Percentiles rank a stretch among this genome's conserved stretches.
phyloP scores from a whole-genome alignment of 108 stramenopile genomes.

The Schizochytrium sp. region DNA sequence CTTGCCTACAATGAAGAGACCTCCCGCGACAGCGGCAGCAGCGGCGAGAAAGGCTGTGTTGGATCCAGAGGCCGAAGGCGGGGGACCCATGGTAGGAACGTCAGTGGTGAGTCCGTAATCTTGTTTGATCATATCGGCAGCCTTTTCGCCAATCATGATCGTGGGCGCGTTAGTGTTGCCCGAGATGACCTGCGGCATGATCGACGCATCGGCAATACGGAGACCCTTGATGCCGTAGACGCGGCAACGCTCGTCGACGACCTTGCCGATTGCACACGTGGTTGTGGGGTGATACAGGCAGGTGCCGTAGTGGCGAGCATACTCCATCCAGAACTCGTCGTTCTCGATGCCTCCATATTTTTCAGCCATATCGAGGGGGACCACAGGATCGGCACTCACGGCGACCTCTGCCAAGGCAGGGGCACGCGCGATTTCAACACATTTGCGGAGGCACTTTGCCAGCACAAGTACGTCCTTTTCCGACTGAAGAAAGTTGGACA shows the following conservation, averaged over 20 bases:
- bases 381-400: not conserved
- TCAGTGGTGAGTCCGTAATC: not conserved
- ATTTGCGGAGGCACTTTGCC: not conserved
- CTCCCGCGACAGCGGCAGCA: not conserved
- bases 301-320: constrained; percentile 16
- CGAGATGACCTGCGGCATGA: constrained; percentile 37
- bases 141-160: constrained; percentile 44
- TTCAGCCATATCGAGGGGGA: not conserved
- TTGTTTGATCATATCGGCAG: constrained; percentile 29
- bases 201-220: constrained; percentile 39
- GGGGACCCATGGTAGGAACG: not conserved
- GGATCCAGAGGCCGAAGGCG: not conserved
- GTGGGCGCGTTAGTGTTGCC: constrained; percentile 46
- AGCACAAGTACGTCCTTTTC: not conserved
- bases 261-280: constrained; percentile 51
- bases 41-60: not conserved
- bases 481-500: not conserved
- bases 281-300: constrained; percentile 38
- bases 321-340: not conserved
- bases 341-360: not conserved
- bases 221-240: constrained; percentile 40
- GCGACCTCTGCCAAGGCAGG: not conserved
- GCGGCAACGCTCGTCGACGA: constrained; percentile 31
- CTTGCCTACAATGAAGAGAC: not conserved
- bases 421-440: not conserved